Base-by-base conservation (phyloP, 2,329 filamentous ascomycete species). In the Calonectria multiphialidica region DNA sequence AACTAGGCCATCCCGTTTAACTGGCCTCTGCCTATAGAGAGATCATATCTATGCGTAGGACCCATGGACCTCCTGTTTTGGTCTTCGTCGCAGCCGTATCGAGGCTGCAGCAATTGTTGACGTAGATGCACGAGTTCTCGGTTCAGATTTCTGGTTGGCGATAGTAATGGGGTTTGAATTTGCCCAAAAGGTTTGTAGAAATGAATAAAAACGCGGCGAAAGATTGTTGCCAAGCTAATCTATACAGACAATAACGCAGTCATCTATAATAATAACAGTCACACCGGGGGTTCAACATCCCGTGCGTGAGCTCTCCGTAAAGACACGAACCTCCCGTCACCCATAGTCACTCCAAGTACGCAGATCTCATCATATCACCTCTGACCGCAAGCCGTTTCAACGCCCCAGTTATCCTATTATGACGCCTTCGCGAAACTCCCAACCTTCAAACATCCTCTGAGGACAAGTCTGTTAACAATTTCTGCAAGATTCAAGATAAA, bases 341-440 rank as follows among this genome's bases (percentile, higher is more conserved):
- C 33, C 18, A 35, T 21, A 30, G 12, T 44, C 37, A 25, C 15
- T 25, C 47, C 40, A 12, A 16, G 16, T 42, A 16, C 30, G 23
- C 35, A 68, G 53, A 61, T 33, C 37, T 28, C 47, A 68, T 35
- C 42, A 40, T 33, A 44, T 23, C 15, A 33, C 35, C 25, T 30
- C 66, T 23, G n/a, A 49, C n/a, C 44, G 15, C 23, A 45, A 45
- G 30, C 40, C 40, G 40, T 53, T 65, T 40, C 21, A 59, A 65
- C 61, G 68, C 68, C 68, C 61, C 40, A 10, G 30, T 65, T 70
- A 47, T 10, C 50, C 61, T 13, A 35, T 66, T 47, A 42, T 65
- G 61, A 70, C 61, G 68, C 61, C 68, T 25, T 47, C n/a, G 35
- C 37, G 42, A 37, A 65, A n/a, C 18, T 42, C 16, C 35, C 30